A percentile compares a stretch with the other conserved stretches of the same genome.
These are phyloP conservation scores for Cryptococcus maquisensis DNA, from an alignment of 1,284 basidiomycete genomes.

Conservation along the genomic window DNA sequence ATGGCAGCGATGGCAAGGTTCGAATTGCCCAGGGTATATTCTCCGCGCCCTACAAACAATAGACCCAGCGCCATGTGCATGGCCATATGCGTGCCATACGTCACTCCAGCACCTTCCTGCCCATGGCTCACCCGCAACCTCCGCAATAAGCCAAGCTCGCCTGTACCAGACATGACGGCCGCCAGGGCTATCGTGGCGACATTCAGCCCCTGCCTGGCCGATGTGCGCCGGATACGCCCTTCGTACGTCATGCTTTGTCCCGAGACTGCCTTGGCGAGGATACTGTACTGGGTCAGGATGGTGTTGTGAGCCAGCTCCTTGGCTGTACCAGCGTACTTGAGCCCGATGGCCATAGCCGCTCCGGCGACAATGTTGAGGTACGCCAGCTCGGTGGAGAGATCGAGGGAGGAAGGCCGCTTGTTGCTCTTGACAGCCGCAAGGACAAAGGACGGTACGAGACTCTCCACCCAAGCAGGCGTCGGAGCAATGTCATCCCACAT, in stretches of 20 bases:
- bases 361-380: conserved; percentile 86
- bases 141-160: conserved; percentile 83
- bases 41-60: conserved; percentile 88
- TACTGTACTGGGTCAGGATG: conserved; percentile 74
- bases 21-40: conserved; percentile 87
- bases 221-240: conserved; percentile 74
- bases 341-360: conserved; percentile 81
- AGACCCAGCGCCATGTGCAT: conserved; percentile 88
- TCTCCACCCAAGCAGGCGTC: conserved; percentile 69
- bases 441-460: conserved; percentile 70
- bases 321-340: conserved; percentile 92
- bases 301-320: conserved; percentile 77
- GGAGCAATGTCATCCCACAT: conserved; percentile 79
- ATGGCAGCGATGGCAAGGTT: conserved; percentile 87
- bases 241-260: conserved; percentile 69
- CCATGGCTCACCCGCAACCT: conserved; percentile 87
- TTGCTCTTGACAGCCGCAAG: conserved; percentile 56
- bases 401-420: conserved; percentile 48
- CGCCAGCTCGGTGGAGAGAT: conserved; percentile 76
- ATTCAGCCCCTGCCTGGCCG: conserved; percentile 83
- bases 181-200: conserved; percentile 77
- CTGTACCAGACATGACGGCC: conserved; percentile 94
- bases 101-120: conserved; percentile 70
- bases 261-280: conserved; percentile 56
- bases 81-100: conserved; percentile 86